These are phyloP conservation scores for slime mould (Dictyostelium discoideum) DNA, from an alignment of 78 protist genomes.

Conservation along the genomic window DNA sequence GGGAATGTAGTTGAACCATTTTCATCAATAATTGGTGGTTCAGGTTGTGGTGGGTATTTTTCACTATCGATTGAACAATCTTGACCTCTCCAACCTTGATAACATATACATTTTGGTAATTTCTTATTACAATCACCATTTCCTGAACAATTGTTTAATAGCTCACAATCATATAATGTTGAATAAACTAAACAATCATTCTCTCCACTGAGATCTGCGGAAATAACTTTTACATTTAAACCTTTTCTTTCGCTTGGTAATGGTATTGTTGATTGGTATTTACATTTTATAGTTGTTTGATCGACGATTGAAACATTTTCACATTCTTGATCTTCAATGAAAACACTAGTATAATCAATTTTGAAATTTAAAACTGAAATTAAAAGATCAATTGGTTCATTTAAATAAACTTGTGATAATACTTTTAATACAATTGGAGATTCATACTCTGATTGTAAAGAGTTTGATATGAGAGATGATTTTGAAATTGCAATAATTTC, in stretches of 20 bases:
- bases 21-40: constrained; percentile 35
- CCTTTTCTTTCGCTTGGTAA: background rate
- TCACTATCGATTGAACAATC: constrained; percentile 13
- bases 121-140: constrained; percentile 6
- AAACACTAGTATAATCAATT: background rate
- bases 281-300: background rate
- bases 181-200: background rate
- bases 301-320: background rate
- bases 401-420: background rate
- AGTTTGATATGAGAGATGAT: background rate
- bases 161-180: background rate
- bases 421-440: background rate
- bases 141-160: background rate
- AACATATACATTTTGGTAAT: background rate
- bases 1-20: constrained; percentile 1
- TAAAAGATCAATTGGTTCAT: background rate
- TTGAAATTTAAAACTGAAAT: background rate
- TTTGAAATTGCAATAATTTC: background rate
- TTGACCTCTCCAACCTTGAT: background rate
- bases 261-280: background rate
- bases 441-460: background rate
- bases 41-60: background rate
- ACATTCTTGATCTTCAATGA: background rate
- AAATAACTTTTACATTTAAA: background rate
- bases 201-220: background rate